A percentile compares a stretch with the other conserved stretches of the same genome.
phyloP scores from a whole-genome alignment of 805 yeast genomes.

The Metschnikowia amazonensis region DNA sequence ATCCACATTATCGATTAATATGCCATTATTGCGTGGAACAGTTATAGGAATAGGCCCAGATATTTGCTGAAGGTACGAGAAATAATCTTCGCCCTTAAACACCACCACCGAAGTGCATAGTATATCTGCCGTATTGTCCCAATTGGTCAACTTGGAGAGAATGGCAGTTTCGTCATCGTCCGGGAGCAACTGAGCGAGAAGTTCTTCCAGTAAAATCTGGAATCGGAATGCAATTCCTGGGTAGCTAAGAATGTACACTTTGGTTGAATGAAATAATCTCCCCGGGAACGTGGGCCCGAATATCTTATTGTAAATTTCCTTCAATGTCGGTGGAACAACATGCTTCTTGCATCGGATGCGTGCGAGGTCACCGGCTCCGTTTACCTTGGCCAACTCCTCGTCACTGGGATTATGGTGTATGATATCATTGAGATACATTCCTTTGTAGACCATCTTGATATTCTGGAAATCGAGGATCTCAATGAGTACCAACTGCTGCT shows the following conservation, averaged over 20 bases:
- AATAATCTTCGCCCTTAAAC: slow-evolving; percentile 38
- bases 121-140: slow-evolving; percentile 31
- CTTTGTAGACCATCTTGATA: slow-evolving; percentile 30
- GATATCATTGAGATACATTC: slow-evolving; percentile 28
- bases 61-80: slow-evolving; percentile 18
- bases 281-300: slow-evolving; percentile 68
- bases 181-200: slow-evolving; percentile 14
- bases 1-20: slow-evolving; percentile 10
- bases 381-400: slow-evolving; percentile 9
- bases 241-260: slow-evolving; percentile 46
- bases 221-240: slow-evolving; percentile 56
- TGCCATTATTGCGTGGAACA: not conserved
- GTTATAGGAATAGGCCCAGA: not conserved
- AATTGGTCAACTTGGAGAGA: slow-evolving; percentile 29
- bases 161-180: slow-evolving; percentile 20
- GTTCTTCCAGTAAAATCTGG: slow-evolving; percentile 21
- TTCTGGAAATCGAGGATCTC: slow-evolving; percentile 25
- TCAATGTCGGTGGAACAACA: slow-evolving; percentile 28
- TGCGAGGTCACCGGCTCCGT: not conserved
- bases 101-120: slow-evolving; percentile 38
- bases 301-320: slow-evolving; percentile 48
- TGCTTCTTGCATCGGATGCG: slow-evolving; percentile 9
- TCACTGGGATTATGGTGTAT: slow-evolving; percentile 14
- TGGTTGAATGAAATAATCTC: slow-evolving; percentile 20
- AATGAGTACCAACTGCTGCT: slow-evolving; percentile 28